These are phyloP conservation scores for Xerocomellus amylosporus DNA, from an alignment of 768 basidiomycete species.

Conservation along the genomic window DNA sequence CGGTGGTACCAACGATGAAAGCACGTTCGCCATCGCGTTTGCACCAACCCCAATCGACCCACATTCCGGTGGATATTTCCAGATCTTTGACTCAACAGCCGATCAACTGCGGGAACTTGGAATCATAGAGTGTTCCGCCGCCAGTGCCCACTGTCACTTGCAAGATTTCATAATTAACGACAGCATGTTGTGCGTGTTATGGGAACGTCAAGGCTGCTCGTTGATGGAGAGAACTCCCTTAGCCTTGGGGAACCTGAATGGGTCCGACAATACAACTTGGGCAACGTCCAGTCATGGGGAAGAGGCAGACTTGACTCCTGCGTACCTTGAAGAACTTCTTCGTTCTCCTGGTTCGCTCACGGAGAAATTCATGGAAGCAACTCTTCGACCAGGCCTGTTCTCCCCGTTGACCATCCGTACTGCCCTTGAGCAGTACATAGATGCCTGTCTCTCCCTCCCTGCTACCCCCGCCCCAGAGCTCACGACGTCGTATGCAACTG, in stretches of 20 bases:
- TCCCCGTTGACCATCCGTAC: slow-evolving; percentile 77
- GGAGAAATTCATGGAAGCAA: slow-evolving; percentile 75
- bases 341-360: slow-evolving; percentile 67
- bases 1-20: slow-evolving; percentile 43
- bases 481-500: slow-evolving; percentile 57
- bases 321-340: slow-evolving; percentile 85
- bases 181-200: slow-evolving; percentile 62
- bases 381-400: slow-evolving; percentile 87
- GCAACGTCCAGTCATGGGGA: slow-evolving; percentile 56
- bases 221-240: slow-evolving; percentile 58
- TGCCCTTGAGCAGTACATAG: slow-evolving; percentile 80
- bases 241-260: slow-evolving; percentile 35
- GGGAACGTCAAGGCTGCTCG: slow-evolving; percentile 80
- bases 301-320: slow-evolving; percentile 75
- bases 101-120: slow-evolving; percentile 61
- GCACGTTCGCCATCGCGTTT: slow-evolving; percentile 67
- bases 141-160: slow-evolving; percentile 66
- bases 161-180: slow-evolving; percentile 70
- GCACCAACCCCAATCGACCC: slow-evolving; percentile 63
- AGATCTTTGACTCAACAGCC: slow-evolving; percentile 52
- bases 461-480: slow-evolving; percentile 57
- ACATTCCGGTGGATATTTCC: slow-evolving; percentile 77
- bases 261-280: slow-evolving; percentile 44
- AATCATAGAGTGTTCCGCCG: slow-evolving; percentile 55
- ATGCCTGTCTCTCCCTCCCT: slow-evolving; percentile 64